phyloP scores from a whole-genome alignment of 164 flowering plant genomes.

The Warburgia ugandensis region DNA sequence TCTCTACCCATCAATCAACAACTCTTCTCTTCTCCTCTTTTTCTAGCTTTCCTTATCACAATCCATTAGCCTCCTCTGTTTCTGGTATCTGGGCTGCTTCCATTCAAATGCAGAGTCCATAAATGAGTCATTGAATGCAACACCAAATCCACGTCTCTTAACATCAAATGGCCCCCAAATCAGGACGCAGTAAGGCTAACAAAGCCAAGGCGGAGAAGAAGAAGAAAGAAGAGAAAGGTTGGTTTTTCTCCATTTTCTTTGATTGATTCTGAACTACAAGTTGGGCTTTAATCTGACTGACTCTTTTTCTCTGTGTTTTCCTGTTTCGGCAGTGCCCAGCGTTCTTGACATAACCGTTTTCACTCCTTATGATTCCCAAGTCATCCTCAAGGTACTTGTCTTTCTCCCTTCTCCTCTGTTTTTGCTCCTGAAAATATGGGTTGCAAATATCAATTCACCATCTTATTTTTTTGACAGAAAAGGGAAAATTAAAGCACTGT shows the following conservation, averaged over 20 bases:
- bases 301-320: slow-evolving; percentile 1
- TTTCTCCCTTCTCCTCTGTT: background rate
- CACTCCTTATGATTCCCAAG: slow-evolving; percentile 74
- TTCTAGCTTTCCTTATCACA: slow-evolving; percentile 4
- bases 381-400: slow-evolving; percentile 61
- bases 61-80: background rate
- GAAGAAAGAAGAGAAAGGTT: slow-evolving; percentile 87
- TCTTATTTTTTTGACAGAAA: background rate
- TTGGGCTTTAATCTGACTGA: background rate
- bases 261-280: background rate
- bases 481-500: background rate
- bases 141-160: background rate
- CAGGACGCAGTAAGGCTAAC: slow-evolving; percentile 55
- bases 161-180: slow-evolving; percentile 62
- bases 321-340: slow-evolving; percentile 58
- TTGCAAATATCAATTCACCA: background rate
- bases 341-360: slow-evolving; percentile 66
- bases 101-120: background rate
- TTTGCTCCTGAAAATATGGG: background rate
- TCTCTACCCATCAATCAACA: background rate
- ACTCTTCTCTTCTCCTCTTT: background rate
- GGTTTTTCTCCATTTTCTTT: background rate
- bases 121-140: slow-evolving; percentile 6
- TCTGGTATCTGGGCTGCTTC: background rate
- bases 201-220: slow-evolving; percentile 65